These are phyloP conservation scores for Penicillium macrosclerotiorum DNA, from an alignment of 495 filamentous ascomycete species.

Conservation along the genomic window DNA sequence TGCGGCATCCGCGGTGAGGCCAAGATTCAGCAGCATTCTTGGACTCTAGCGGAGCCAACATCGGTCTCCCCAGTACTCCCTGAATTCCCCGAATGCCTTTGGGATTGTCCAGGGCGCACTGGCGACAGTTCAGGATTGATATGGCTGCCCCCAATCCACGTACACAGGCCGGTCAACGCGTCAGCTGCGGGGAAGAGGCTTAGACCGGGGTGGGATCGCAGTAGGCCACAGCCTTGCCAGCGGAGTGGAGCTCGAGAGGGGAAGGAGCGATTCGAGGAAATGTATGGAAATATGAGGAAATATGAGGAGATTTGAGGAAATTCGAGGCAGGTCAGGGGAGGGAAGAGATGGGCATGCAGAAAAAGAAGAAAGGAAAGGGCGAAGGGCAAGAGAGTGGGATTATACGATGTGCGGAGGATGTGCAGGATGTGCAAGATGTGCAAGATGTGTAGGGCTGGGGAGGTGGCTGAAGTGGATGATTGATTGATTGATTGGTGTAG, in stretches of 20 bases:
- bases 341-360: not conserved
- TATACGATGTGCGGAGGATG: not conserved
- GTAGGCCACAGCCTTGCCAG: too few species aligned
- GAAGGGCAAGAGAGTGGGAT: not conserved
- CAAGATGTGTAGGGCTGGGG: too few species aligned
- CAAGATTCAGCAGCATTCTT: conserved; percentile 48
- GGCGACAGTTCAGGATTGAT: too few species aligned
- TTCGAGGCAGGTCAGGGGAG: not conserved
- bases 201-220: too few species aligned
- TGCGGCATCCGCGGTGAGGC: conserved; percentile 52
- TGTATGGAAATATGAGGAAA: not conserved
- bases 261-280: conserved; percentile 4
- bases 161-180: conserved; percentile 12
- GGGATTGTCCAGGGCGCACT: too few species aligned
- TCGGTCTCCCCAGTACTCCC: conserved; percentile 7
- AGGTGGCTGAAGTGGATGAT: too few species aligned
- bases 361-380: not conserved
- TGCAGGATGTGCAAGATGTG: not conserved
- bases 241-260: not conserved
- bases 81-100: too few species aligned
- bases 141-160: not conserved
- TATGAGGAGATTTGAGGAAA: not conserved
- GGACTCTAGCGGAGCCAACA: conserved; percentile 26
- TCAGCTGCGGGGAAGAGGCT: conserved; percentile 17
- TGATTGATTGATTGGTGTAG: too few species aligned